Percentiles rank a stretch among this genome's conserved stretches.
Evolutionary conservation across 2,329 filamentous ascomycete genomes (phyloP).

Genomic region (Penicillium sp.): DNA sequence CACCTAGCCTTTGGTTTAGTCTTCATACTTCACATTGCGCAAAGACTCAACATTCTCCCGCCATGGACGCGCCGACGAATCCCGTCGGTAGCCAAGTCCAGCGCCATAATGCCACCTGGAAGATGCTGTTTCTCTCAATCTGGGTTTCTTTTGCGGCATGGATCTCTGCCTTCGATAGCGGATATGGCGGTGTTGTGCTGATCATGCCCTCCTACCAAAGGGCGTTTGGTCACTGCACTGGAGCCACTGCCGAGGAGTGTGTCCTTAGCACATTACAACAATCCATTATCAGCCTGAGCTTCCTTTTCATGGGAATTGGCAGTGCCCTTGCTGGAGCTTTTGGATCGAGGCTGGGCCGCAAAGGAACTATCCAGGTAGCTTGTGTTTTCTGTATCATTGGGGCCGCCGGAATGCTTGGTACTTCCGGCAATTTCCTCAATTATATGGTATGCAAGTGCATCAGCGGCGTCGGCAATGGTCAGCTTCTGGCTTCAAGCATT

Average conservation of each 20-base stretch:
- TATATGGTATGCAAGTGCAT: constrained; percentile 21
- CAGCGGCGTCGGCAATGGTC: constrained; percentile 14
- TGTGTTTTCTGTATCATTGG: constrained; percentile 12
- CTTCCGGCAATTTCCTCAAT: constrained; percentile 11
- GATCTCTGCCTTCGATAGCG: constrained; percentile 12
- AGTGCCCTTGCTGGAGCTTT: constrained; percentile 7
- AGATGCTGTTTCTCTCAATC: constrained; percentile 8
- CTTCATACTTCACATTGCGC: background rate
- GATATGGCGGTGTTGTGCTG: constrained; percentile 10
- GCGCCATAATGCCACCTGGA: constrained; percentile 2
- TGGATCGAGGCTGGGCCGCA: constrained; percentile 12
- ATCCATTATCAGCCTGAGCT: constrained; percentile 15
- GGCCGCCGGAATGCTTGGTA: constrained; percentile 17
- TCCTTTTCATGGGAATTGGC: constrained; percentile 20
- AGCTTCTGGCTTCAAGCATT: constrained; percentile 9
- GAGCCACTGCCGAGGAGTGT: constrained; percentile 1
- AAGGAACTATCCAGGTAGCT: constrained; percentile 12
- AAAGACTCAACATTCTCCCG: no score
- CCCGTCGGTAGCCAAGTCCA: background rate
- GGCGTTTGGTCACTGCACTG: constrained; percentile 11
- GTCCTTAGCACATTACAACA: constrained; percentile 17
- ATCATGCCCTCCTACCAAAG: constrained; percentile 16
- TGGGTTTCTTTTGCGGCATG: constrained; percentile 11
- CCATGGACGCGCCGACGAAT: background rate
- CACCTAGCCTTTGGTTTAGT: background rate